These are phyloP conservation scores for Neurospora sp. DNA, from an alignment of 495 filamentous ascomycete species.

Conservation along the genomic window DNA sequence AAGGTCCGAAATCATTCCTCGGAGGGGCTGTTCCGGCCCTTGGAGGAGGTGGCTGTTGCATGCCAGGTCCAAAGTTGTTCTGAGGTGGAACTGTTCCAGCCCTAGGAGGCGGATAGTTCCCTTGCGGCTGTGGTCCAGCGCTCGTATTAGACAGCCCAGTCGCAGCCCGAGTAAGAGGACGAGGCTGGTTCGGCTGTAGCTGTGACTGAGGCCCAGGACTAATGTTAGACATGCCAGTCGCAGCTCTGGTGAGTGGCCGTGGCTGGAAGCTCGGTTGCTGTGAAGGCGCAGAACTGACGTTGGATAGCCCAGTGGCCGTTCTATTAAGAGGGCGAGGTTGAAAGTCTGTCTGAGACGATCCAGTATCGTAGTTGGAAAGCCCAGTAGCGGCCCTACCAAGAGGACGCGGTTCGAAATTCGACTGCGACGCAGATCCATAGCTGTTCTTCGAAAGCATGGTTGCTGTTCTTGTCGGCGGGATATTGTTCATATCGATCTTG, in stretches of 20 bases:
- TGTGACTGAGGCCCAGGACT: conserved; percentile 21
- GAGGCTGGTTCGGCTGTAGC: background rate
- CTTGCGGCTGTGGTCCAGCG: background rate
- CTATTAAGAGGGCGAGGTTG: background rate
- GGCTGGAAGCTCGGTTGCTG: background rate
- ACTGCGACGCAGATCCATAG: conserved; percentile 38
- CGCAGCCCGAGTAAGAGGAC: background rate
- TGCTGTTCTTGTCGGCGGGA: conserved; percentile 22
- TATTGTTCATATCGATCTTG: conserved; percentile 22
- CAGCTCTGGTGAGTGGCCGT: conserved; percentile 31
- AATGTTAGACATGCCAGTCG: conserved; percentile 44
- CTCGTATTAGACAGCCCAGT: background rate
- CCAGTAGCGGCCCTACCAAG: background rate
- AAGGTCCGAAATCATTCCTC: conserved; percentile 4
- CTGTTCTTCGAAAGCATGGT: conserved; percentile 27
- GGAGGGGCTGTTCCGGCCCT: conserved; percentile 1
- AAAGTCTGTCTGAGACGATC: background rate
- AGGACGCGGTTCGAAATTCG: background rate
- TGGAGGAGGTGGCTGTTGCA: conserved; percentile 7
- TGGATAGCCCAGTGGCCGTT: background rate
- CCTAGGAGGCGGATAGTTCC: background rate
- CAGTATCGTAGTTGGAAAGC: background rate
- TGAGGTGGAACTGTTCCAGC: conserved; percentile 7
- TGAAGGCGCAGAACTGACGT: background rate
- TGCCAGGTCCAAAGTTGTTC: background rate